These are phyloP conservation scores for Rhododendron simsii DNA, from an alignment of 148 eudicot species.

Conservation along the genomic window DNA sequence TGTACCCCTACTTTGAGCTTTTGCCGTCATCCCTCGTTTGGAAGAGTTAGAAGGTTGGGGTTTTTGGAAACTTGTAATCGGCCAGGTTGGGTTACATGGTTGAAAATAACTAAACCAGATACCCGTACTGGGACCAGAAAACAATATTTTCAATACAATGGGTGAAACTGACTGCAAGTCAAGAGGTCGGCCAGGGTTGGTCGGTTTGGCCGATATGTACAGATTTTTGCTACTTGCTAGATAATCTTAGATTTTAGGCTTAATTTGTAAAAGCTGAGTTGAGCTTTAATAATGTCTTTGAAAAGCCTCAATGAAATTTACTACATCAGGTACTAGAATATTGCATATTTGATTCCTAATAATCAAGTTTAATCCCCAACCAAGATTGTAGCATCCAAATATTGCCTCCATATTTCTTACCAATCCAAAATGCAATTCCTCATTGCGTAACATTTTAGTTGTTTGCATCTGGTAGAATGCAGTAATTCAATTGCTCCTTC, in stretches of 20 bases:
- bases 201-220: background rate
- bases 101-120: background rate
- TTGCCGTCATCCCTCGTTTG: too few relatives aligned
- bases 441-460: too few relatives aligned
- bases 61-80: background rate
- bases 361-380: background rate
- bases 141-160: background rate
- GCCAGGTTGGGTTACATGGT: background rate
- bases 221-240: background rate
- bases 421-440: background rate
- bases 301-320: background rate
- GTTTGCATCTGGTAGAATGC: slow-evolving; percentile 28
- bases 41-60: background rate
- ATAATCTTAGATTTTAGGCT: background rate
- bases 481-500: slow-evolving; percentile 38
- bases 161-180: background rate
- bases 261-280: background rate
- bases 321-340: background rate
- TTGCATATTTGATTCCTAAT: background rate
- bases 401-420: background rate
- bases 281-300: background rate
- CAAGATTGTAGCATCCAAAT: background rate
- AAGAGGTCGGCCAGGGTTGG: background rate
- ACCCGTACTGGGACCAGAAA: too few relatives aligned
- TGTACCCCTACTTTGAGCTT: too few relatives aligned